Conservation (phyloP, 148 eudicot species). For the Rhododendron simsii region DNA sequence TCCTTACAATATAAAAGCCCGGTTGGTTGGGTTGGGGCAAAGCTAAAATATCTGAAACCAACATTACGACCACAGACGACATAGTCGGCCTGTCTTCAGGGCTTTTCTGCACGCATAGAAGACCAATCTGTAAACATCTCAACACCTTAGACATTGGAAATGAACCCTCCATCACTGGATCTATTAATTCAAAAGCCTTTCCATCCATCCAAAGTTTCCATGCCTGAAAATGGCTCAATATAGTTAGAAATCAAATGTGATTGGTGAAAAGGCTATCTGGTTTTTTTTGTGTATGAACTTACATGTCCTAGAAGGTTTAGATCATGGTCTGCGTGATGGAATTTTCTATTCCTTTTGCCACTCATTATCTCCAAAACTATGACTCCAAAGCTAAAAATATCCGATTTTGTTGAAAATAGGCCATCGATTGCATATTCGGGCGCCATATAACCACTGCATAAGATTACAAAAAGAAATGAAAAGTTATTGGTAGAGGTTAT, state of each 20-base stretch:
- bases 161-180: background rate
- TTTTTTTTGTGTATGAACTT: slow-evolving; percentile 3
- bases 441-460: too few relatives aligned
- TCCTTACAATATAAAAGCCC: background rate
- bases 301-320: too few relatives aligned
- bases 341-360: too few relatives aligned
- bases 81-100: background rate
- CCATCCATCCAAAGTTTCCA: slow-evolving; percentile 21
- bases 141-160: background rate
- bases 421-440: too few relatives aligned
- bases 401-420: too few relatives aligned
- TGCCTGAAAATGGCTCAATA: slow-evolving; percentile 4
- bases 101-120: background rate
- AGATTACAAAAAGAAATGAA: too few relatives aligned
- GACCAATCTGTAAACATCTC: slow-evolving; percentile 9
- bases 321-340: too few relatives aligned
- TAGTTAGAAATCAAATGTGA: background rate
- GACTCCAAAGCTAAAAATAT: too few relatives aligned
- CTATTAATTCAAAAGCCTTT: background rate
- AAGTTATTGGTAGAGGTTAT: too few relatives aligned
- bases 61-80: slow-evolving; percentile 2
- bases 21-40: background rate
- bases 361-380: background rate
- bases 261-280: background rate
- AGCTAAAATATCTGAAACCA: background rate